phyloP scores from a whole-genome alignment of 306 rosid species.

The Ceratonia siliqua region DNA sequence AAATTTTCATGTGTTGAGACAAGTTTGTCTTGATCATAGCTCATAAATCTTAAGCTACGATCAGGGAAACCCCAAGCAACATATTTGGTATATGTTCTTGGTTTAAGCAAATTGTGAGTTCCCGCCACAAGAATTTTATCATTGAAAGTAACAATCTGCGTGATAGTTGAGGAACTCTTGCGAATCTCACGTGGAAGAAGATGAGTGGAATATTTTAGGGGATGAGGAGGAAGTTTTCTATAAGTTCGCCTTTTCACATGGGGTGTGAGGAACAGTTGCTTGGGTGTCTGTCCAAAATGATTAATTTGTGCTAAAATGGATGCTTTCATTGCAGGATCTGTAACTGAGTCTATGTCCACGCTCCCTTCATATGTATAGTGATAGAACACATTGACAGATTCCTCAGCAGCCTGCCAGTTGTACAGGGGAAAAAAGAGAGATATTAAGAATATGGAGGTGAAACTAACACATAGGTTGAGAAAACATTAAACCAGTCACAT shows the following conservation, averaged over 20 bases:
- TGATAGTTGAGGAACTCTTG: slow-evolving; percentile 69
- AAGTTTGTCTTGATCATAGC: slow-evolving; percentile 92
- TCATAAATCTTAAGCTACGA: slow-evolving; percentile 88
- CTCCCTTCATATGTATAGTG: slow-evolving; percentile 98
- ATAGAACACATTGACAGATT: slow-evolving; percentile 93
- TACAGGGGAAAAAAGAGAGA: slow-evolving; percentile 27
- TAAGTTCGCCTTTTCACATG: slow-evolving; percentile 85
- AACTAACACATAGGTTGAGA: slow-evolving; percentile 19
- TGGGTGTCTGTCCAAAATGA: slow-evolving; percentile 99
- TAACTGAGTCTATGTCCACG: slow-evolving; percentile 96
- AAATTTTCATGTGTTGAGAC: slow-evolving; percentile 96
- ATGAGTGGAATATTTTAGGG: slow-evolving; percentile 78
- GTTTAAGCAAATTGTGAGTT: slow-evolving; percentile 76
- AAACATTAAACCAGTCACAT: slow-evolving; percentile 12
- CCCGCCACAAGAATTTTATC: slow-evolving; percentile 90
- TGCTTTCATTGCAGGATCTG: slow-evolving; percentile 99
- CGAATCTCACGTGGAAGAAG: slow-evolving; percentile 87
- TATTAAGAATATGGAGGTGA: slow-evolving; percentile 29
- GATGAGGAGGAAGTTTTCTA: slow-evolving; percentile 84
- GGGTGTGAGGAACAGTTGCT: slow-evolving; percentile 89
- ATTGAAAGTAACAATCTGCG: slow-evolving; percentile 74
- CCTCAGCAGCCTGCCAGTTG: slow-evolving; percentile 88
- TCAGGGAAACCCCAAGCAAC: slow-evolving; percentile 99
- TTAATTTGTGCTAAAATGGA: slow-evolving; percentile 98
- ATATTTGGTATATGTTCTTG: slow-evolving; percentile 87